Evolutionary conservation across 2,329 filamentous ascomycete species (phyloP).

Genomic region (Annulohypoxylon truncatum): DNA sequence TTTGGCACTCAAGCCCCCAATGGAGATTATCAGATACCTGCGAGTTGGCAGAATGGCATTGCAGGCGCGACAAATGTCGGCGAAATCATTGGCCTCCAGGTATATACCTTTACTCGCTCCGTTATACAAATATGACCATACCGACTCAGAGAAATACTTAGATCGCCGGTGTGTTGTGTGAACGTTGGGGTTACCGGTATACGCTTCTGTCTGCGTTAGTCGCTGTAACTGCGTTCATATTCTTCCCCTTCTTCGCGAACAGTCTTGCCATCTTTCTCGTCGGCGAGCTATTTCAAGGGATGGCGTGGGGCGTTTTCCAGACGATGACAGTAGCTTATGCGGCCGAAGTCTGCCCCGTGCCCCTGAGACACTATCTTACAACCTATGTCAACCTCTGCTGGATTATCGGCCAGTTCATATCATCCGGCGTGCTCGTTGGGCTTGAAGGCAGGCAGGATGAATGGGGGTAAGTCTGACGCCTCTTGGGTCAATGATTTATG

Average conservation of each 20-base stretch:
- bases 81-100: conserved; percentile 59
- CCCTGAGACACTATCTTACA: conserved; percentile 47
- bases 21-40: conserved; percentile 56
- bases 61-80: conserved; percentile 58
- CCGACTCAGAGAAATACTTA: conserved; percentile 7
- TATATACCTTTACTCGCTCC: conserved; percentile 36
- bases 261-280: conserved; percentile 52
- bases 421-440: conserved; percentile 48
- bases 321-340: conserved; percentile 48
- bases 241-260: conserved; percentile 55
- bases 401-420: conserved; percentile 56
- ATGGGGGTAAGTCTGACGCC: conserved; percentile 44
- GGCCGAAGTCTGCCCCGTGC: conserved; percentile 48
- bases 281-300: conserved; percentile 55
- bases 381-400: conserved; percentile 49
- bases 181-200: conserved; percentile 55
- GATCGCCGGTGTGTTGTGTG: conserved; percentile 57
- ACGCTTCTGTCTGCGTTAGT: conserved; percentile 55
- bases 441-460: conserved; percentile 43
- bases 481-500: not conserved
- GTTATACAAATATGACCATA: not conserved
- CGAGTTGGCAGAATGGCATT: conserved; percentile 61
- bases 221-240: conserved; percentile 55
- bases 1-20: conserved; percentile 51
- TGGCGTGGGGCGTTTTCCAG: conserved; percentile 53